Base-by-base conservation (phyloP, 129 eudicot genomes). In the Saussurea involucrata region DNA sequence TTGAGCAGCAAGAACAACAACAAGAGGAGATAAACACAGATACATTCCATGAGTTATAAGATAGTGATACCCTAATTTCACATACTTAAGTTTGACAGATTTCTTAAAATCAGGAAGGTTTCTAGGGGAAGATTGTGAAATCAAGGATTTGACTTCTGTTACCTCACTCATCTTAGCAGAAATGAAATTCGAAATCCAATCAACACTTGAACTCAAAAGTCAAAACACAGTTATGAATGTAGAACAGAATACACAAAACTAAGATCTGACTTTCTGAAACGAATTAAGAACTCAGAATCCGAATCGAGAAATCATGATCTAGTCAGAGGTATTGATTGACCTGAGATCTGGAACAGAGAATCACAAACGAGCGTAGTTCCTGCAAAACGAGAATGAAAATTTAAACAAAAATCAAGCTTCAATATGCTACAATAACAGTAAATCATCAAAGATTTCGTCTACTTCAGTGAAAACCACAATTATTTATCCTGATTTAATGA, bases 21-120 rank as follows among this genome's bases (percentile, higher is more conserved):
- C 78, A 27, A 92, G 83, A 55, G 96, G 97, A 20, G 93, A 86
- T 21, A 92, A 72, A 44, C 74, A 87, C 28, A 92, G 86, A 83
- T 80, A 87, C 97, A 89, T 92, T 73, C 96, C 97, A 87, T 92
- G 96, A 53, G 95, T 92, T 18, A 92, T 89, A 40, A 92, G 97
- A 81, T 89, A 83, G 69, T 92, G 97, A 65, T 92, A 92, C 46
- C 97, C 97, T 29, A 92, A 80, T 72, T 92, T 92, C 29, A 92
- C 97, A 80, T 92, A 92, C 84, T 92, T 92, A 61, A 92, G 78
- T 44, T 89, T 92, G 1, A 92, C 83, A 63, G 97, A 92, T 87
- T 92, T 87, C 78, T 92, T 92, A 76, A 92, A 92, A 89, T 92
- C 97, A n/a, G 97, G 95, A 40, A 89, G 92, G 74, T 80, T 85